Base-by-base conservation (phyloP, 1,284 basidiomycete genomes). In the Mycena sp. region DNA sequence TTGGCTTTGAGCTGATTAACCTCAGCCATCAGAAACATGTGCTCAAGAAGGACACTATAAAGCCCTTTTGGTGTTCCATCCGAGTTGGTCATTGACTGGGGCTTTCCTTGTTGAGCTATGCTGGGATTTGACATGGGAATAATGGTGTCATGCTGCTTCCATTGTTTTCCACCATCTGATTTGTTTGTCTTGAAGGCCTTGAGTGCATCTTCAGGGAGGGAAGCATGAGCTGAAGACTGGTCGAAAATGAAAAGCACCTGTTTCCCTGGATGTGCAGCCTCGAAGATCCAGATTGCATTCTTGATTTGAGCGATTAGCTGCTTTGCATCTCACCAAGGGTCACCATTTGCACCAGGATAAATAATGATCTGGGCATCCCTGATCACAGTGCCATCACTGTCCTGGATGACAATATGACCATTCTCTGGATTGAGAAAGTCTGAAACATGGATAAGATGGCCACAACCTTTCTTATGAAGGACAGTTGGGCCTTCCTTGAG, bases 111-210 rank as follows among this genome's bases (percentile, higher is more conserved):
- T n/a, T n/a, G n/a, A n/a, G n/a, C n/a, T n/a, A n/a, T n/a, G n/a
- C n/a, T n/a, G n/a, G n/a, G n/a, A n/a, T n/a, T n/a, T n/a, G n/a
- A n/a, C n/a, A n/a, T n/a, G n/a, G 32, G 49, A 49, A 49, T 49
- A 32, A 49, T 49, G 25, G 30, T 50, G 17, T 50, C 49, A 37
- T 51, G 35, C 49, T 51, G 49, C 35, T 37, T 35, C 25, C 32
- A 21, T 26, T 51, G 49, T n/a, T 51, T 51, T 12, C 49, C 49
- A 51, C 49, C 49, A 51, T 51, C 35, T 52, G 50, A 40, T 29
- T 52, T 52, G 25, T 52, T 52, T 25, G 40, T 52, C 28, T 25
- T 5, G 40, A 52, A 52, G 32, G 50, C 37, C 37, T 40, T 37
- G 35, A 40, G 50, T 17, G 50, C 50, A 52, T 52, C 50, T 52